These are phyloP conservation scores for Rutidosis leptorrhynchoides DNA, from an alignment of 129 eudicot species.

Conservation along the genomic window DNA sequence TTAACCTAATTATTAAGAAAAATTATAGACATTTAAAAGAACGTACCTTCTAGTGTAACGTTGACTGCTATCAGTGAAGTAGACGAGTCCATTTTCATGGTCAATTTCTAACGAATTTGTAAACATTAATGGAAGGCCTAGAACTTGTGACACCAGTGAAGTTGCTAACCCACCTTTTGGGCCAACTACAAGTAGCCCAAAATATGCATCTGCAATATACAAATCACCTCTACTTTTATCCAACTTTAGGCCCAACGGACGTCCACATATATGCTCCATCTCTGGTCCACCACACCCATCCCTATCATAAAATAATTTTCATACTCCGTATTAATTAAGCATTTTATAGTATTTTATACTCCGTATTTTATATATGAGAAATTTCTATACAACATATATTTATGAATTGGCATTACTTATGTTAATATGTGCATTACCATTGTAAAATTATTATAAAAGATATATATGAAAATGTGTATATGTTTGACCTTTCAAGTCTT, in stretches of 20 bases:
- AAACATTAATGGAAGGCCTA: slow-evolving; percentile 52
- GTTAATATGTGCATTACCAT: background rate
- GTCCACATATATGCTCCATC: slow-evolving; percentile 72
- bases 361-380: background rate
- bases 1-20: background rate
- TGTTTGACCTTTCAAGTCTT: too few species aligned
- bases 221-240: slow-evolving; percentile 53
- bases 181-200: slow-evolving; percentile 74
- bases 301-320: slow-evolving; percentile 28
- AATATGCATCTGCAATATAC: slow-evolving; percentile 82
- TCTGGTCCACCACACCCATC: slow-evolving; percentile 49
- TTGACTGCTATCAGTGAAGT: slow-evolving; percentile 79
- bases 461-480: too few species aligned
- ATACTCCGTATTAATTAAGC: background rate
- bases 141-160: slow-evolving; percentile 38
- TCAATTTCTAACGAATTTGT: slow-evolving; percentile 78
- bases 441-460: too few species aligned
- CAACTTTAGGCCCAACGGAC: slow-evolving; percentile 78
- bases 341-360: background rate
- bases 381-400: background rate
- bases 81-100: slow-evolving; percentile 41
- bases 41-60: slow-evolving; percentile 62
- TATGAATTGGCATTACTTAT: background rate
- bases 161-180: slow-evolving; percentile 79
- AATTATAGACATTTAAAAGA: background rate